Evolutionary conservation across 2,329 filamentous ascomycete species (phyloP), one percentile per base, ranked within the genome.

Genomic region (Coniochaeta sp.): DNA sequence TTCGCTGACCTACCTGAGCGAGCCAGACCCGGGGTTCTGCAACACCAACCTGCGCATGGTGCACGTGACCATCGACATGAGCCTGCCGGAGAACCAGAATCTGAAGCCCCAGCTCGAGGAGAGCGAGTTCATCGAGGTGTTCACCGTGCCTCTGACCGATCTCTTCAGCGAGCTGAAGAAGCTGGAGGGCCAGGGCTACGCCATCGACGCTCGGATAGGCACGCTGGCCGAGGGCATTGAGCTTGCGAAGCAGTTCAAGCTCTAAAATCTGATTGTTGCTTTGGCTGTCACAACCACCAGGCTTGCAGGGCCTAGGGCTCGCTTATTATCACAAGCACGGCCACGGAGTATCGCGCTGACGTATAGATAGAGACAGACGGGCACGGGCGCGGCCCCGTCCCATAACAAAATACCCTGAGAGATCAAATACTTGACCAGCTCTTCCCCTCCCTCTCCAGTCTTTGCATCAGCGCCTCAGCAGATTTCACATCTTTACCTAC

Each of bases 41-140:
- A 88, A 86, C 69, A 88, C 85, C 6, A 89, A 87, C 66, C 74
- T 87, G 47, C 79, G 81, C 59, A 87, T 89, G 81, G 85, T 93
- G 16, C 89, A 93, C 68, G 84, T 93, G 47, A 81, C 78, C 1
- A 83, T 93, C 64, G 89, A 93, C 71, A 84, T 89, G 79, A 79
- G 76, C 5, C 76, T 85, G 1, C 81, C 87, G 0, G 86, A 86
- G 66, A 93, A 93, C 69, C 82, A 87, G 69, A 78, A 89, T 59
- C 85, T 84, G 1, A 79, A 86, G 71, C 86, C 89, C 0, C 76
- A 89, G 69, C 78, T 93, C 7, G 89, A 93, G 70, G 89, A 92
- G 28, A 88, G 86, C 64, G 90, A 93, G 74, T 93, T 92, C 69
- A 93, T 93, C 68, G 89, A 93, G 71, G 87, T 87, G 36, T 93